Conservation (phyloP, 2,329 filamentous ascomycete species). For the Apiospora arundinis region DNA sequence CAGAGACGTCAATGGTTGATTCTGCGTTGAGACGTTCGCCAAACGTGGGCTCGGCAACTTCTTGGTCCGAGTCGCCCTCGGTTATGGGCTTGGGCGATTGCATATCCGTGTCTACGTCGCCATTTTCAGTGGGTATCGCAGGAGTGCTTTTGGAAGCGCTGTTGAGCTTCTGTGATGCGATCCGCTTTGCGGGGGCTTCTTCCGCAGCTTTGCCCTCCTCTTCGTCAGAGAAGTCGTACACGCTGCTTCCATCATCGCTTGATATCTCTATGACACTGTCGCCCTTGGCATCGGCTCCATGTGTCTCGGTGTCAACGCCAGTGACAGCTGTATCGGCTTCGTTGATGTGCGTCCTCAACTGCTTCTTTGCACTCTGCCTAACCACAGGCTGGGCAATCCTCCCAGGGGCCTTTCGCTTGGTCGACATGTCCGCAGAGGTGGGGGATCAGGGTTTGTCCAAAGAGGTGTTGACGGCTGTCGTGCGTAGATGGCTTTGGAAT, state of each 20-base stretch:
- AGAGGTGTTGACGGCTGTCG: neutral
- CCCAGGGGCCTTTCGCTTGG: constrained; percentile 65
- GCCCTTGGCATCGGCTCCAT: constrained; percentile 37
- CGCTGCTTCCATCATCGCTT: constrained; percentile 58
- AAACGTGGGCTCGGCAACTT: constrained; percentile 72
- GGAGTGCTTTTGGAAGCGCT: constrained; percentile 29
- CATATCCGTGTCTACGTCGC: constrained; percentile 39
- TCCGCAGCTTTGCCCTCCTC: constrained; percentile 40
- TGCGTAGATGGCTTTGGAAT: neutral
- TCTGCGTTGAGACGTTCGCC: constrained; percentile 82
- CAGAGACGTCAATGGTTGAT: constrained; percentile 78
- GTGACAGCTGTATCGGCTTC: constrained; percentile 64
- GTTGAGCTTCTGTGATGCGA: constrained; percentile 25
- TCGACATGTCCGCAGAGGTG: constrained; percentile 53
- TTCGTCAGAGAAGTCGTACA: constrained; percentile 52
- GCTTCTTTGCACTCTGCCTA: constrained; percentile 58
- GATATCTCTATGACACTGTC: constrained; percentile 62
- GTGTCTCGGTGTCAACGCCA: constrained; percentile 46
- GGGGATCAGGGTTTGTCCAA: neutral
- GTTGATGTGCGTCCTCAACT: constrained; percentile 59
- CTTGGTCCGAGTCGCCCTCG: constrained; percentile 52
- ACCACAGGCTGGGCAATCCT: constrained; percentile 63
- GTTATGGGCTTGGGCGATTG: constrained; percentile 35
- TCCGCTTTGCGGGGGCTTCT: constrained; percentile 22
- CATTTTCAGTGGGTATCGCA: constrained; percentile 34